phyloP scores from a whole-genome alignment of 257 asterid species.

The Mentha longifolia region DNA sequence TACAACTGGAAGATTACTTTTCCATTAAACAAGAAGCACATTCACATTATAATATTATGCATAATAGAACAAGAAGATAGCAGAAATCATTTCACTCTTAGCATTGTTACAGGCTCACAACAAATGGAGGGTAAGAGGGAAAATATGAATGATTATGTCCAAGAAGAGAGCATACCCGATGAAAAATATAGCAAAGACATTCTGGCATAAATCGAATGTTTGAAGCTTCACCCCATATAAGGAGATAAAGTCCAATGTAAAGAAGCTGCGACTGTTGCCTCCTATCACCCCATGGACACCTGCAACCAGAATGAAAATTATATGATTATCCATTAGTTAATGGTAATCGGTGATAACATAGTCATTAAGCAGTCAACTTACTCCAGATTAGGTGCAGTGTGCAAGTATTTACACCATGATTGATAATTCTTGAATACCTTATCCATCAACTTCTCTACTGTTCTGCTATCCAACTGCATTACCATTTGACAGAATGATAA shows the following conservation, averaged over 20 bases:
- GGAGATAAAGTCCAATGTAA: conserved; percentile 92
- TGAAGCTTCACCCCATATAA: conserved; percentile 99
- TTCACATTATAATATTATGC: too few species aligned
- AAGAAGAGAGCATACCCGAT: conserved; percentile 59
- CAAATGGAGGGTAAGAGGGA: too few species aligned
- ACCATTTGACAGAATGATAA: conserved; percentile 27
- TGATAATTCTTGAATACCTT: conserved; percentile 78
- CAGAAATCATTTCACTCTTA: too few species aligned
- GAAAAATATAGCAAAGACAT: conserved; percentile 95
- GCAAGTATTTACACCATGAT: conserved; percentile 93
- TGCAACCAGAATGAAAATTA: conserved; percentile 41
- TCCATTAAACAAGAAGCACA: too few species aligned
- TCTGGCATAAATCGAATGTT: conserved; percentile 98
- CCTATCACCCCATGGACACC: conserved; percentile 62
- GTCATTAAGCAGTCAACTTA: conserved; percentile 49
- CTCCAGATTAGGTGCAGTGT: conserved; percentile 62
- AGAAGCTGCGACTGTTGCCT: conserved; percentile 90
- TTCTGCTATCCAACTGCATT: conserved; percentile 69
- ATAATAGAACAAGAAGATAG: too few species aligned
- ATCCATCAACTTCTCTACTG: conserved; percentile 69
- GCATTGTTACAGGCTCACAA: too few species aligned
- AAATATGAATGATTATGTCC: conserved; percentile 1
- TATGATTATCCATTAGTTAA: conserved; percentile 15
- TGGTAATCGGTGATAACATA: conserved; percentile 27
- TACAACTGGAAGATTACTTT: too few species aligned